Base-by-base conservation (phyloP, 179 eudicot genomes). In the Silene vulgaris region DNA sequence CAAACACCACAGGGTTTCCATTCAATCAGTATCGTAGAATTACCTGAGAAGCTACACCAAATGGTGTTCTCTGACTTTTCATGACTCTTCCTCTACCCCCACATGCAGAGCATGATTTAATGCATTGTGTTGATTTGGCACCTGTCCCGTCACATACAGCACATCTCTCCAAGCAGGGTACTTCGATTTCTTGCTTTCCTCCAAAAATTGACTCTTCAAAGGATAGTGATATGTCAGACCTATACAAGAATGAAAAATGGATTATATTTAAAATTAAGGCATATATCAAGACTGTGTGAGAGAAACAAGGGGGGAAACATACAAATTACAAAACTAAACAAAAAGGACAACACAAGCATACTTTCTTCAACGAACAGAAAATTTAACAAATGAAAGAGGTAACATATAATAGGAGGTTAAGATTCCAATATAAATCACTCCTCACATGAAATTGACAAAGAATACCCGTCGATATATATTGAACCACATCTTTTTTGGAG, bases 41-140 rank as follows among this genome's bases (percentile, higher is more conserved):
- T 85, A 91, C 98, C 97, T 91, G 91, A 76, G 98, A 93, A 83
- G 90, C 88, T 45, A 89, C 76, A 73, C 98, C 98, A 84, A 93
- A 93, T 32, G 97, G 98, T 45, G 98, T 93, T 80, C 83, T 90
- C 83, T 90, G 93, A 79, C 84, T 90, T 86, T 82, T 86, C 76
- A 84, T 64, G 72, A 87, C 80, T 78, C 87, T 88, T 76, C 98
- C 98, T 83, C 90, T 89, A 69, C 98, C 98, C 76, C 89, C 87
- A 81, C 98, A 93, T 50, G 79, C 82, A 37, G 43, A 69, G 75
- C 98, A 93, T 23, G 73, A 71, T 82, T 86, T 91, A 56, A 91
- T 75, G 74, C 81, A 81, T 72, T 80, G 80, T 69, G 85, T 80
- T 69, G 90, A 84, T 83, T 85, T 91, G 74, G 98, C 98, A 79